Conservation (phyloP, 345 rosid genomes). For the Pelargonium nanum region DNA sequence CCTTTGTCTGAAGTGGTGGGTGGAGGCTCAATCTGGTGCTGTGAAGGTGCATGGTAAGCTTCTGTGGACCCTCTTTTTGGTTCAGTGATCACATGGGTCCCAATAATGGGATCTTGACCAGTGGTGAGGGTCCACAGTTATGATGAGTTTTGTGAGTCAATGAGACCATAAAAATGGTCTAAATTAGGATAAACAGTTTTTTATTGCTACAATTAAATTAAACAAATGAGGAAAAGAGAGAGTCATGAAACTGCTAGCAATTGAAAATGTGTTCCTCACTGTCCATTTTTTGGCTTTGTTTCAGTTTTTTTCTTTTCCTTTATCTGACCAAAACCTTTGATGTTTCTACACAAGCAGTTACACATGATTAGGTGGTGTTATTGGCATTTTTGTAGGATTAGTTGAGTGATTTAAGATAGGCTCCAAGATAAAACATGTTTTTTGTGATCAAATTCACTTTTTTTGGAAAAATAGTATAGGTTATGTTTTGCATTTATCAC, state of each 20-base stretch:
- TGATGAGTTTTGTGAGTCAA: not conserved
- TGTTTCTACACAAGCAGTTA: not conserved
- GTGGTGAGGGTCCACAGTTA: not conserved
- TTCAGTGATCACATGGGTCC: not conserved
- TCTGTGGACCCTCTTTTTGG: not conserved
- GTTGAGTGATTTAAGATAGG: too few species aligned
- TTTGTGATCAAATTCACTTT: too few species aligned
- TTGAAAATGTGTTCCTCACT: not conserved
- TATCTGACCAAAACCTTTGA: not conserved
- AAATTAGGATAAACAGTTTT: not conserved
- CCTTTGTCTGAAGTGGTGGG: not conserved
- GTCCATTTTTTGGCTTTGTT: not conserved
- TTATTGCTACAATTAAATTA: too few species aligned
- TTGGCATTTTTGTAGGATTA: not conserved
- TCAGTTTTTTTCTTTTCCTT: not conserved
- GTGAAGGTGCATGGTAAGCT: not conserved
- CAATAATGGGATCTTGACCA: not conserved
- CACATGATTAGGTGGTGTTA: not conserved
- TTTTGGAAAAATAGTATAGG: too few species aligned
- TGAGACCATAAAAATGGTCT: not conserved
- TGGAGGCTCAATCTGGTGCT: not conserved
- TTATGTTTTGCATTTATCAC: not conserved
- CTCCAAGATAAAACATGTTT: too few species aligned
- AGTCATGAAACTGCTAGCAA: not conserved
- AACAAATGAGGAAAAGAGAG: not conserved